Evolutionary conservation across 257 asterid genomes (phyloP).

Genomic region (Jaltomata sinuosa): DNA sequence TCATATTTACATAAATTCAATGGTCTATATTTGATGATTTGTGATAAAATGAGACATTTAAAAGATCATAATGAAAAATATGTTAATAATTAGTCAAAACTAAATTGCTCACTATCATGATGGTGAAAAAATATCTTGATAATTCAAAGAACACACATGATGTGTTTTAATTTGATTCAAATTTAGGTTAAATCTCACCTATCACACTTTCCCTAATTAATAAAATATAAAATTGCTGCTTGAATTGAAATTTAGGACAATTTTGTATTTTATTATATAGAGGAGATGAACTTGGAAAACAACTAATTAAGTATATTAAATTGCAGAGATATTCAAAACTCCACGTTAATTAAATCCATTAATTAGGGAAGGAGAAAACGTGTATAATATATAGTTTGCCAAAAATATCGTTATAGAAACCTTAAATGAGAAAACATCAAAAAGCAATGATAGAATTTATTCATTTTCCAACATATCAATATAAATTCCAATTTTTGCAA

Average conservation of each 20-base stretch:
- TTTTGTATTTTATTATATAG: background rate
- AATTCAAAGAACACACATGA: slow-evolving; percentile 5
- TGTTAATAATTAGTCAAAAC: background rate
- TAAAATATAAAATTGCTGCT: background rate
- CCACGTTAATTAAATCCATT: background rate
- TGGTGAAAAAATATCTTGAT: no score
- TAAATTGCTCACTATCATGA: background rate
- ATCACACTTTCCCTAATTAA: background rate
- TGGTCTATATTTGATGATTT: background rate
- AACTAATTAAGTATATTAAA: background rate
- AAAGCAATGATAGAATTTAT: background rate
- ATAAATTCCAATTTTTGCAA: background rate
- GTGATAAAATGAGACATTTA: background rate
- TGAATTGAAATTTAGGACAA: background rate
- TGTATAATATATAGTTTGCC: background rate
- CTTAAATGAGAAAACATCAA: background rate
- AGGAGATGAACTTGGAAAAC: slow-evolving; percentile 1
- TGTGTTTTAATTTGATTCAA: background rate
- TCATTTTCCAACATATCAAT: background rate
- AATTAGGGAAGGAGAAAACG: background rate
- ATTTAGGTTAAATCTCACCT: background rate
- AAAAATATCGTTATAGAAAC: background rate
- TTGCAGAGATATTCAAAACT: background rate
- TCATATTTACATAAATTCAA: background rate
- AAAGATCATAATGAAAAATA: background rate